Conservation (phyloP, 176 grass and related monocot species). For the Ampelocalamus luodianensis region DNA sequence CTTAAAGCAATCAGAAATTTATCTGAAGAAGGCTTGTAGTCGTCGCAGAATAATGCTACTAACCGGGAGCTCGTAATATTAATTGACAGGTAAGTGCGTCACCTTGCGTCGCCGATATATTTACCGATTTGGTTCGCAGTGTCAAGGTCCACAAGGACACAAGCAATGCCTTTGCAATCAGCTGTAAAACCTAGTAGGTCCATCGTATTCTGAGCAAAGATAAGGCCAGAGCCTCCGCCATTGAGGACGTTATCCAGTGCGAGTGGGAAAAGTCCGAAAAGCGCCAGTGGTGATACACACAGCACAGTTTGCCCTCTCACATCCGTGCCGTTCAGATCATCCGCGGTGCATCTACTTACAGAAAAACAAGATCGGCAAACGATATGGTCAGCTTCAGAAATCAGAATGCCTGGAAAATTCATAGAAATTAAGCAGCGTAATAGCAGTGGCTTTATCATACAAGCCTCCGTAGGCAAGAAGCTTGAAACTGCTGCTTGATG, state of each 20-base stretch:
- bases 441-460: constrained; percentile 19
- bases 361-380: too few species aligned
- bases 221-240: not conserved
- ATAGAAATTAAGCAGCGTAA: not conserved
- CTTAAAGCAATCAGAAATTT: not conserved
- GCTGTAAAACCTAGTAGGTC: accelerated
- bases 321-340: constrained; percentile 29
- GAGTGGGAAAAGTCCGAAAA: not conserved
- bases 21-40: not conserved
- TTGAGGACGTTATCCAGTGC: not conserved
- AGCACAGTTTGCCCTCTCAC: constrained; percentile 24
- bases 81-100: too few species aligned
- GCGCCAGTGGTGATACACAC: not conserved
- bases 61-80: not conserved
- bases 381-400: too few species aligned
- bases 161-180: not conserved
- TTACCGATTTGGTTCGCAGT: not conserved
- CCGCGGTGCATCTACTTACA: constrained; percentile 16
- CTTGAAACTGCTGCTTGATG: not conserved
- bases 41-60: not conserved
- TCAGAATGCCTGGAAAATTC: not conserved
- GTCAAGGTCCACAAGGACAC: constrained; percentile 42
- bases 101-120: not conserved
- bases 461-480: not conserved
- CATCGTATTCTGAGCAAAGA: constrained; percentile 17